Evolutionary conservation across 495 filamentous ascomycete genomes (phyloP).

Genomic region (Penicillium silybi): DNA sequence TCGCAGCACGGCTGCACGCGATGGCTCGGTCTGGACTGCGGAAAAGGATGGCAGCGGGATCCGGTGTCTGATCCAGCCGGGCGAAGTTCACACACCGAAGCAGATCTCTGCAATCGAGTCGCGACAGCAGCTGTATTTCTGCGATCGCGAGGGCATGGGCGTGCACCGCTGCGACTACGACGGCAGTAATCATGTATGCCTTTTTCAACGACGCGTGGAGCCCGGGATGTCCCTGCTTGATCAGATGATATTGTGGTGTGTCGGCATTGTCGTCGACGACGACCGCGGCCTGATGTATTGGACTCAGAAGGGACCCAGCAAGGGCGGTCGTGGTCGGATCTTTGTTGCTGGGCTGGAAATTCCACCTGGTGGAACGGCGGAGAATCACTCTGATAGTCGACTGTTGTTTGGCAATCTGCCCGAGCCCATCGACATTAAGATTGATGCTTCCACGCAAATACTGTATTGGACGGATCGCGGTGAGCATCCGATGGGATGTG

Average conservation of each 20-base stretch:
- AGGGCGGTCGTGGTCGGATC: conserved; percentile 42
- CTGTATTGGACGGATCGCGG: conserved; percentile 57
- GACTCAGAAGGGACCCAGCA: conserved; percentile 54
- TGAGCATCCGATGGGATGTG: conserved; percentile 34
- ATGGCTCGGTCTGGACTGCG: conserved; percentile 43
- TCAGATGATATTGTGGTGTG: conserved; percentile 47
- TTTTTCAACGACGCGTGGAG: conserved; percentile 30
- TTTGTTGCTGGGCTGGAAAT: conserved; percentile 41
- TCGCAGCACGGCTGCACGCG: conserved; percentile 21
- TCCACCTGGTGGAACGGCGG: conserved; percentile 24
- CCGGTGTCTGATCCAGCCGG: conserved; percentile 34
- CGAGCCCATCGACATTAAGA: conserved; percentile 53
- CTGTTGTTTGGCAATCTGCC: conserved; percentile 39
- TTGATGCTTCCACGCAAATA: conserved; percentile 33
- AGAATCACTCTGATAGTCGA: conserved; percentile 39
- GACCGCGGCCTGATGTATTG: conserved; percentile 46
- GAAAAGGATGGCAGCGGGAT: conserved; percentile 43
- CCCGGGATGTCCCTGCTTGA: conserved; percentile 10
- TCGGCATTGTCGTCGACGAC: conserved; percentile 45
- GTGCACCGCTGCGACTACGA: conserved; percentile 46
- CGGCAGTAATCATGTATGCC: conserved; percentile 39
- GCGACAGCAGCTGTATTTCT: conserved; percentile 43
- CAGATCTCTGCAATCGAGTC: conserved; percentile 39
- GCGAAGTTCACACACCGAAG: conserved; percentile 50
- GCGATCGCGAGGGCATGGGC: conserved; percentile 51